Percentiles rank a stretch among this genome's conserved stretches.
These are phyloP conservation scores for Nannochloropsis oceanica DNA, from an alignment of 108 stramenopile species.

Conservation along the genomic window DNA sequence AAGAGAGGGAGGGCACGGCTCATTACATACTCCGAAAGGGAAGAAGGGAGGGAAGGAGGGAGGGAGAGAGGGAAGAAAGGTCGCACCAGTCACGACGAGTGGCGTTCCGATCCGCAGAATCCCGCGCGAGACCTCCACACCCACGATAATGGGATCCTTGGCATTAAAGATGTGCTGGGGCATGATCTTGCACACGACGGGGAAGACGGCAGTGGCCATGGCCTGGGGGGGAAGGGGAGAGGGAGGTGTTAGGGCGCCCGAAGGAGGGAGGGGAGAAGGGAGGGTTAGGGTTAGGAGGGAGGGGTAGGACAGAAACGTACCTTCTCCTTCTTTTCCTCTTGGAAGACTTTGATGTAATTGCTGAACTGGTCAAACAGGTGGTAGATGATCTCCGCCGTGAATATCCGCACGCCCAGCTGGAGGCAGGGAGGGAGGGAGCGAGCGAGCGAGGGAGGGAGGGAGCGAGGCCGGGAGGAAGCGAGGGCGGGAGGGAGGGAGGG, in stretches of 20 bases:
- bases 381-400: conserved; percentile 99
- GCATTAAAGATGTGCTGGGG: conserved; percentile 94
- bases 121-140: conserved; percentile 80
- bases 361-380: conserved; percentile 97
- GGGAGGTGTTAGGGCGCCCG: conserved; percentile 34
- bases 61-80: not conserved
- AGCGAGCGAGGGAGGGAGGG: too few relatives aligned
- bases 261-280: not conserved
- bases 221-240: conserved; percentile 55
- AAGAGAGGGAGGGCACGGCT: not conserved
- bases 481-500: too few relatives aligned
- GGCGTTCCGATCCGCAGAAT: too few relatives aligned
- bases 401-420: conserved; percentile 81
- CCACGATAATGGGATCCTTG: conserved; percentile 96
- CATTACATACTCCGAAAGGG: not conserved
- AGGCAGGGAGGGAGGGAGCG: too few relatives aligned
- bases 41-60: not conserved
- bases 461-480: too few relatives aligned
- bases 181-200: conserved; percentile 75
- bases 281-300: not conserved
- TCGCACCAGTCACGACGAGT: too few relatives aligned
- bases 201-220: conserved; percentile 47
- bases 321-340: not conserved
- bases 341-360: not conserved
- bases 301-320: not conserved